Conservation (phyloP, 176 grass and related monocot genomes). For the Avena atlantica region DNA sequence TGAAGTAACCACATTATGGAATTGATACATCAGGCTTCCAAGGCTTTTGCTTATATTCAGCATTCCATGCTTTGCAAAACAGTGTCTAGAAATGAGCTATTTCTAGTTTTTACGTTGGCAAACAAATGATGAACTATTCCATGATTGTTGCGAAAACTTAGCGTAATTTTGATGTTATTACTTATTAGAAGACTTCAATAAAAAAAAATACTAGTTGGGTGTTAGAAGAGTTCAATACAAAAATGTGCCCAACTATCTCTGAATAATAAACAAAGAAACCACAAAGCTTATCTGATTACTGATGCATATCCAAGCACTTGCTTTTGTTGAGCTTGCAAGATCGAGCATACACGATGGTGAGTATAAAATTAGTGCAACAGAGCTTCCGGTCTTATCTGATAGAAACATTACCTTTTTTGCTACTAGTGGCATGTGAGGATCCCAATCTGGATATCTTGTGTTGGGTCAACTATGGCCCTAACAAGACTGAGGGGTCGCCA, state of each 20-base stretch:
- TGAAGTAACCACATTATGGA: conserved; percentile 18
- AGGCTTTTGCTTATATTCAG: neutral
- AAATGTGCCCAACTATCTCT: neutral
- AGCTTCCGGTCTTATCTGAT: conserved; percentile 47
- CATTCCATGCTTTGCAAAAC: neutral
- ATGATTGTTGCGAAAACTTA: neutral
- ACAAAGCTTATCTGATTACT: conserved; percentile 41
- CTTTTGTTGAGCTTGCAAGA: conserved; percentile 51
- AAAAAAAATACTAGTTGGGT: neutral
- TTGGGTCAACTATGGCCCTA: conserved; percentile 9
- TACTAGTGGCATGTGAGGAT: conserved; percentile 41
- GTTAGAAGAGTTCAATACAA: neutral
- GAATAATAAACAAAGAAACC: conserved; percentile 41
- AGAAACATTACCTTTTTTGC: conserved; percentile 30
- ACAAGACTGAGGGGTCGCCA: neutral
- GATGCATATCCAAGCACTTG: conserved; percentile 33
- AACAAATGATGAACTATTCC: neutral
- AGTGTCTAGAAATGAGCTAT: neutral
- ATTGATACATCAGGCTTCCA: neutral
- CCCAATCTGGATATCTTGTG: neutral
- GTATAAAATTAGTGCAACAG: conserved; percentile 29
- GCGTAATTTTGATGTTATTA: neutral
- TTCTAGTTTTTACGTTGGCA: neutral
- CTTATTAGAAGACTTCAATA: neutral
- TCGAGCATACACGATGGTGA: conserved; percentile 16